These are phyloP conservation scores for Yamadazyma blattariae DNA, from an alignment of 1,139 yeast genomes.

Conservation along the genomic window DNA sequence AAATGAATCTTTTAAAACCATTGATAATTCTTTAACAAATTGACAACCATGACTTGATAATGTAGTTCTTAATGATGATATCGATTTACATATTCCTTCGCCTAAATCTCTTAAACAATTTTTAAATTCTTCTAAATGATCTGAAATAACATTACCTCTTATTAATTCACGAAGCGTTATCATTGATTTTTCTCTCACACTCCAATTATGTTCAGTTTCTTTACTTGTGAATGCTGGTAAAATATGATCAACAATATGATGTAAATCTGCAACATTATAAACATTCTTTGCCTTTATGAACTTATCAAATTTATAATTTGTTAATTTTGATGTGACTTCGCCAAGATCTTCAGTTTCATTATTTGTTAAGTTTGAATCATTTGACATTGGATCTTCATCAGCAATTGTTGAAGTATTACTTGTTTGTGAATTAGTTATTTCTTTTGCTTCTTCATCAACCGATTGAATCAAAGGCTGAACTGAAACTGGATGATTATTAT, in stretches of 20 bases:
- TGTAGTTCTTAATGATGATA: slow-evolving; percentile 78
- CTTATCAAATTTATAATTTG: slow-evolving; percentile 25
- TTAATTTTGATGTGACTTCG: slow-evolving; percentile 15
- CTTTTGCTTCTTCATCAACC: neutral
- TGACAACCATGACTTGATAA: slow-evolving; percentile 75
- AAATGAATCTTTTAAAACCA: slow-evolving; percentile 43
- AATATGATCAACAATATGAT: slow-evolving; percentile 16
- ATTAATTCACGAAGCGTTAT: slow-evolving; percentile 55
- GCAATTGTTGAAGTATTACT: neutral
- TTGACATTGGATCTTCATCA: neutral
- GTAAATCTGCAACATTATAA: slow-evolving; percentile 16
- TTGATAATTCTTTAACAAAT: slow-evolving; percentile 69
- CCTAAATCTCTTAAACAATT: slow-evolving; percentile 40
- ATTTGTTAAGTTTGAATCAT: neutral
- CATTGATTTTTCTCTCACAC: slow-evolving; percentile 61
- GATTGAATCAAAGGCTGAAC: neutral
- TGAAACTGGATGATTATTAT: neutral
- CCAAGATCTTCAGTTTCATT: neutral
- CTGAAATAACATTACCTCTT: slow-evolving; percentile 49
- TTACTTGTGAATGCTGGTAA: slow-evolving; percentile 57
- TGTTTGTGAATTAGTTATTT: neutral
- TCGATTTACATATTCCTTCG: slow-evolving; percentile 68
- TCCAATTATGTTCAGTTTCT: slow-evolving; percentile 92
- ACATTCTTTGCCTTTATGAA: slow-evolving; percentile 20
- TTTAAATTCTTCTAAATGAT: slow-evolving; percentile 43